These are phyloP conservation scores for Heterobasidion irregulare DNA, from an alignment of 1,284 basidiomycete species.

Conservation along the genomic window DNA sequence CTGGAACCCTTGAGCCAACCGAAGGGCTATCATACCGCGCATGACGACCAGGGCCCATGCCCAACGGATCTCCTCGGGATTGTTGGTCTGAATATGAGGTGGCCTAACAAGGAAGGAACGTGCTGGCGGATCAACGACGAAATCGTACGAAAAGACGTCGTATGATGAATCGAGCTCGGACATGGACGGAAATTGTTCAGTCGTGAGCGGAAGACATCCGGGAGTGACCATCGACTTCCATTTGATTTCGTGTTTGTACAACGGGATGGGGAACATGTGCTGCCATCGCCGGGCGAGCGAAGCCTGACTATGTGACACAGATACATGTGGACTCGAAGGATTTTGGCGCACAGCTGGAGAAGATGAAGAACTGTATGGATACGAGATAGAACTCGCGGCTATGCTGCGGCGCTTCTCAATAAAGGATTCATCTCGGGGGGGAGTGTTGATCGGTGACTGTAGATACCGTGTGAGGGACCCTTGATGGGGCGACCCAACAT, in stretches of 20 bases:
- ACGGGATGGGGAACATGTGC: slow-evolving; percentile 72
- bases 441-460: slow-evolving; percentile 56
- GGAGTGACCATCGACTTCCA: slow-evolving; percentile 86
- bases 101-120: slow-evolving; percentile 73
- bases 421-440: slow-evolving; percentile 54
- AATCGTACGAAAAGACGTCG: slow-evolving; percentile 76
- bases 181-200: slow-evolving; percentile 79
- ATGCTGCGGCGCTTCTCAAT: slow-evolving; percentile 49
- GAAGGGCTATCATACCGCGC: slow-evolving; percentile 89
- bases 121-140: slow-evolving; percentile 70
- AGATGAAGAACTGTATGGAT: slow-evolving; percentile 41
- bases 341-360: slow-evolving; percentile 44
- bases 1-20: slow-evolving; percentile 95
- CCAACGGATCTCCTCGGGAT: slow-evolving; percentile 48
- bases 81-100: slow-evolving; percentile 34
- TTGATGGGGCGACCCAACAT: slow-evolving; percentile 24
- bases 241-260: slow-evolving; percentile 85
- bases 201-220: slow-evolving; percentile 85
- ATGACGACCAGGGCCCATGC: slow-evolving; percentile 81
- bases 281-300: slow-evolving; percentile 83
- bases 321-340: slow-evolving; percentile 52
- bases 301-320: slow-evolving; percentile 51
- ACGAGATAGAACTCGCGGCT: slow-evolving; percentile 26
- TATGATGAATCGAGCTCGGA: slow-evolving; percentile 75
- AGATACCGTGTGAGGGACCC: slow-evolving; percentile 22